These are phyloP conservation scores for Paracorniculantispora psalliotae DNA, from an alignment of 2,329 filamentous ascomycete genomes.

Conservation along the genomic window DNA sequence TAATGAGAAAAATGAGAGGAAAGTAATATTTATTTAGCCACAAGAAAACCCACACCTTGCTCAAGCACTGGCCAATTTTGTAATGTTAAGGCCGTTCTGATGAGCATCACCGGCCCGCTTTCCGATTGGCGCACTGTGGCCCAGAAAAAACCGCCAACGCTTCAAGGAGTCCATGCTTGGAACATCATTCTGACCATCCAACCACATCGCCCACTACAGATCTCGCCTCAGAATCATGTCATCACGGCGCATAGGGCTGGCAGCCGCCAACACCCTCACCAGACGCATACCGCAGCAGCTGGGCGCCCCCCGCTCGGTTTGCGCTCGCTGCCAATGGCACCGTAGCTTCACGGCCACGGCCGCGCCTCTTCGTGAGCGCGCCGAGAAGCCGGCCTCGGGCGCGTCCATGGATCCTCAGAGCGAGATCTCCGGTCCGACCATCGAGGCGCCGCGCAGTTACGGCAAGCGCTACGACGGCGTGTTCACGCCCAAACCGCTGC, in stretches of 20 bases:
- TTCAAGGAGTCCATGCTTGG: neutral
- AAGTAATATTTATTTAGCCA: too few species aligned
- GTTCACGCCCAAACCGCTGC: constrained; percentile 56
- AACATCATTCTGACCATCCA: neutral
- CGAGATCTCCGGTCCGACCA: constrained; percentile 41
- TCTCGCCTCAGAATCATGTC: constrained; percentile 23
- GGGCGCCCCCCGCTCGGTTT: constrained; percentile 29
- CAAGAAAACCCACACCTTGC: too few species aligned
- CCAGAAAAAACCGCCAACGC: neutral
- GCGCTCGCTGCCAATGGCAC: constrained; percentile 48
- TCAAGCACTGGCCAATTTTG: too few species aligned
- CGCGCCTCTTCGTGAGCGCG: constrained; percentile 18
- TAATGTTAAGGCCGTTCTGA: too few species aligned
- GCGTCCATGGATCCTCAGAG: constrained; percentile 33
- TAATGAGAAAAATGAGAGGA: too few species aligned
- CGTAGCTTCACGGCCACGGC: constrained; percentile 40
- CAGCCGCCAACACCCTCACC: constrained; percentile 22
- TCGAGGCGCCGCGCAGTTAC: constrained; percentile 55
- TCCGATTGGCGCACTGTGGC: too few species aligned
- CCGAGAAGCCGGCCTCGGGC: constrained; percentile 32
- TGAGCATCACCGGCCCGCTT: too few species aligned
- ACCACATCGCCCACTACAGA: neutral
- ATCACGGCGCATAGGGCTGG: constrained; percentile 28
- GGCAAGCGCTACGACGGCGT: constrained; percentile 47
- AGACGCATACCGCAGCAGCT: constrained; percentile 20